Conservation (phyloP, 192 early-diverging fungal species). For the Podila clonocystis region DNA sequence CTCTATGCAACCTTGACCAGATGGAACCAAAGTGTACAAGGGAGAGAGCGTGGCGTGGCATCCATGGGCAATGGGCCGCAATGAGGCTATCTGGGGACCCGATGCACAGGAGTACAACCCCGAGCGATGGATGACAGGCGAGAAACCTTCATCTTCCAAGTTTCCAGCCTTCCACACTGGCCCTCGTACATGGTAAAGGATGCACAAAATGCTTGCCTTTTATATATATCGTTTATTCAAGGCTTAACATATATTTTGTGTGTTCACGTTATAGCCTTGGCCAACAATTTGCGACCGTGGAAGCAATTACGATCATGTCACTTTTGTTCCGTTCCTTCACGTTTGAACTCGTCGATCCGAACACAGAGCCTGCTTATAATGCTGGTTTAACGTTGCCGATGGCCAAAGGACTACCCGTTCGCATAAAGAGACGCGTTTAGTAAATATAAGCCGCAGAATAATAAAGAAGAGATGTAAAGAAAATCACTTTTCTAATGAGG, state of each 20-base stretch:
- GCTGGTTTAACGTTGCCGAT: neutral
- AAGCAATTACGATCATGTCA: conserved; percentile 34
- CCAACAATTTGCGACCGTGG: conserved; percentile 47
- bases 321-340: conserved; percentile 28
- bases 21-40: conserved; percentile 57
- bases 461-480: no score
- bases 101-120: conserved; percentile 57
- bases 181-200: conserved; percentile 51
- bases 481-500: no score
- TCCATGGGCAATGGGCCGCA: conserved; percentile 53
- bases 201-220: no score
- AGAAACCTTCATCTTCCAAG: conserved; percentile 42
- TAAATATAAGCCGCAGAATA: no score
- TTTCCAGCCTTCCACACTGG: conserved; percentile 63
- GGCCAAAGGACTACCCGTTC: neutral
- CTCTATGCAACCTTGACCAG: neutral
- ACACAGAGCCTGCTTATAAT: neutral
- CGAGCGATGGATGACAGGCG: conserved; percentile 52
- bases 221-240: no score
- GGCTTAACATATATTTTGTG: no score
- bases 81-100: conserved; percentile 51
- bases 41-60: conserved; percentile 57
- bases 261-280: conserved; percentile 5
- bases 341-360: conserved; percentile 15
- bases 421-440: neutral